Evolutionary conservation across 164 flowering plant genomes (phyloP), one percentile per base, ranked within the genome.

Genomic region (Kingdonia uniflora): DNA sequence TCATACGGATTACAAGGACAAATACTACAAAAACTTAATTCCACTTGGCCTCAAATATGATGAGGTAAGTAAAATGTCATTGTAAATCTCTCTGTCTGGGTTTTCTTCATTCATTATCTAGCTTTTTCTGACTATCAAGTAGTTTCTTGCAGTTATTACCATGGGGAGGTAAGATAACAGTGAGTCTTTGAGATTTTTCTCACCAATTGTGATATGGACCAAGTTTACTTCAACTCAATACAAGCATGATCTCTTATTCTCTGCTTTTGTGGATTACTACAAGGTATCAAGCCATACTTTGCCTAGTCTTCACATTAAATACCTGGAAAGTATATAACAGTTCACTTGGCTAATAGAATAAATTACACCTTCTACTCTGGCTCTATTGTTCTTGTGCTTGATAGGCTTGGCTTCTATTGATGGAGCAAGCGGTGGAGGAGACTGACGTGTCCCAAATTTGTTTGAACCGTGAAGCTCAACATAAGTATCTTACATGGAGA

Each of bases 121-220:
- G 35, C 35, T 29, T 8, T 29, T 29, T 29, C 35, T 29, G 35
- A 29, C 4, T 29, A 3, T 29, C 4, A 29, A 29, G 35, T 29
- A 3, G 8, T 29, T 29, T 29, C 6, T 37, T 85, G 88, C 94
- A 92, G 99, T 79, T 80, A 70, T 81, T 92, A 58, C 99, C 99
- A 6, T 92, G 99, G 99, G 99, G 99, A 66, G 95, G 92, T 68
- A 84, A 80, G 74, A 61, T 92, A 48, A 88, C 99, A 12, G 86
- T 25, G 95, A 92, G 55, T 92, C 99, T 40, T 33, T 92, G 69
- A 78, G 73, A 65, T 88, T 92, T 64, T 88, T 88, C 75, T 92
- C 99, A 35, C 95, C 99, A 44, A 73, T 88, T 63, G 89, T 92
- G 11, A 70, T 92, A 56, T 92, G 99, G 99, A 81, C 82, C 54